Evolutionary conservation across 169 alveolate genomes (phyloP).

Genomic region (Cryptosporidium parvum): DNA sequence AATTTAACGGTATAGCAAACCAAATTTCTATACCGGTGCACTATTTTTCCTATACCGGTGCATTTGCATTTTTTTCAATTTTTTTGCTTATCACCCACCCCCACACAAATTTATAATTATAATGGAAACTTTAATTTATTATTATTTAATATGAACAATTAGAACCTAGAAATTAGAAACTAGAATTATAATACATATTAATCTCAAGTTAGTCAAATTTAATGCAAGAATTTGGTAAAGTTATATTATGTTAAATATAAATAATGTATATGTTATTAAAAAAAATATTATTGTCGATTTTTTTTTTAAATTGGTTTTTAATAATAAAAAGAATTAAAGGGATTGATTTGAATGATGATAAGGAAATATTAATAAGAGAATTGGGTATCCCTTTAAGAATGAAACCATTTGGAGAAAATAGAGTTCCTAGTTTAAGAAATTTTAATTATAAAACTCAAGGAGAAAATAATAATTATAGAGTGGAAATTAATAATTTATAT

Average conservation of each 20-base stretch:
- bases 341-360: neutral
- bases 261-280: neutral
- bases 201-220: neutral
- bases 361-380: neutral
- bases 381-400: conserved; percentile 19
- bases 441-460: neutral
- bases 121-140: neutral
- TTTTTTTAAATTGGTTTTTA: neutral
- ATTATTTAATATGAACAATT: neutral
- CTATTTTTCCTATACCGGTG: too few species aligned
- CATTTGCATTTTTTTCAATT: too few species aligned
- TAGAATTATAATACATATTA: too few species aligned
- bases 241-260: neutral
- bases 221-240: neutral
- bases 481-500: neutral
- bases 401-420: neutral
- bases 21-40: too few species aligned
- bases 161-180: too few species aligned
- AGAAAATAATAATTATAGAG: neutral
- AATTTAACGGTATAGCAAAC: too few species aligned
- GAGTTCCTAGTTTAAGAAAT: conserved; percentile 3
- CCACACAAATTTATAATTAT: neutral
- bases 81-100: neutral
- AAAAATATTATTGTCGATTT: neutral
- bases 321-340: neutral